Conservation (phyloP, 2,329 filamentous ascomycete genomes). For the Fusarium caatingaense region DNA sequence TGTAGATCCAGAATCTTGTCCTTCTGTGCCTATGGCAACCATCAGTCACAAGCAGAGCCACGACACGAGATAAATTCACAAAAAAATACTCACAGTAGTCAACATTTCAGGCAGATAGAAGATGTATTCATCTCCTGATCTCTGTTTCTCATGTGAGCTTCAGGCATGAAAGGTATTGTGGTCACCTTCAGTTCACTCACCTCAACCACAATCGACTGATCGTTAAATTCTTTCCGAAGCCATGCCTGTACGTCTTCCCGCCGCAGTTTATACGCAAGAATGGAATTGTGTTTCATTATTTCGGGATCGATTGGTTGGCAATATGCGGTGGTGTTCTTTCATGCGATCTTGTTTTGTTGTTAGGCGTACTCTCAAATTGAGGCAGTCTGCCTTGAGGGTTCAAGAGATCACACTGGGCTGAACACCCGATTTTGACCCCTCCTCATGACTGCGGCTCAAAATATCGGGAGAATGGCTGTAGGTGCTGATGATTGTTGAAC, state of each 20-base stretch:
- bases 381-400: slow-evolving; percentile 6
- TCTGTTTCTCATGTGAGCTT: background rate
- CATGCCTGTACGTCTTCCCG: background rate
- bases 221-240: slow-evolving; percentile 9
- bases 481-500: background rate
- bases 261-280: slow-evolving; percentile 19
- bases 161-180: too few relatives aligned
- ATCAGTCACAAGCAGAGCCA: background rate
- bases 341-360: background rate
- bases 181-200: background rate
- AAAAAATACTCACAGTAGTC: background rate
- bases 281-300: slow-evolving; percentile 5
- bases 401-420: background rate
- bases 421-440: slow-evolving; percentile 9
- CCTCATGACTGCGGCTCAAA: slow-evolving; percentile 10
- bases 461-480: background rate
- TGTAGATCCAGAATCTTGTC: slow-evolving; percentile 3
- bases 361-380: too few relatives aligned
- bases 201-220: slow-evolving; percentile 11
- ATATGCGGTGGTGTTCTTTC: background rate
- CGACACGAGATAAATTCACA: background rate
- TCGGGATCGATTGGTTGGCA: background rate
- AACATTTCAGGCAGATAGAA: slow-evolving; percentile 6
- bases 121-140: background rate
- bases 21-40: background rate